phyloP scores from a whole-genome alignment of 108 stramenopile genomes.

The Fragilaria radians region DNA sequence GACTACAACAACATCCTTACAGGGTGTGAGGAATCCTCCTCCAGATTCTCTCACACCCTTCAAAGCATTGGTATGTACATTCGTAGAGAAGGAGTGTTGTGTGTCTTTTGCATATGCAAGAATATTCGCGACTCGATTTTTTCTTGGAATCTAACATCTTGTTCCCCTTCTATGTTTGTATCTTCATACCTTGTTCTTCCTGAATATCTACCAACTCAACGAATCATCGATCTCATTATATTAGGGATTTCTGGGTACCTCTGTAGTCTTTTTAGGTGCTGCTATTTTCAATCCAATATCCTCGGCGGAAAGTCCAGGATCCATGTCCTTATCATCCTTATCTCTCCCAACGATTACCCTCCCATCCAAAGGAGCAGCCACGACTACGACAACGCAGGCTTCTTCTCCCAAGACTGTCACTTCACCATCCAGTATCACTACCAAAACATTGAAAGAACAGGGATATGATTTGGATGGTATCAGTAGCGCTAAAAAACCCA shows the following conservation, averaged over 20 bases:
- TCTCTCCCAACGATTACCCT: not conserved
- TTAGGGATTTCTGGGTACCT: not conserved
- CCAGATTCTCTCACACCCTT: slow-evolving; percentile 2
- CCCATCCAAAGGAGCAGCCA: no score
- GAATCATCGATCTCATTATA: no score
- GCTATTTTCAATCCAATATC: not conserved
- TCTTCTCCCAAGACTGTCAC: not conserved
- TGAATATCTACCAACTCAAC: not conserved
- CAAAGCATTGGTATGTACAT: slow-evolving; percentile 9
- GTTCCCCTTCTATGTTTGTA: no score
- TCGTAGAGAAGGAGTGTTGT: not conserved
- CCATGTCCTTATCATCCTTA: not conserved
- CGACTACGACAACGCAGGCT: not conserved
- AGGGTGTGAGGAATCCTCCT: not conserved
- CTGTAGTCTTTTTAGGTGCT: not conserved
- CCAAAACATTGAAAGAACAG: not conserved
- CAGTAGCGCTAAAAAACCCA: not conserved
- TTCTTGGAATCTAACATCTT: no score
- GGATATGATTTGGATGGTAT: not conserved
- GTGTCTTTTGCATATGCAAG: no score
- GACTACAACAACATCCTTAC: not conserved
- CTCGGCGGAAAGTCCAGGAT: not conserved
- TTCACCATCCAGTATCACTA: not conserved
- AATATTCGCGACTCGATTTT: no score
- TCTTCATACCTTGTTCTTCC: no score